These are phyloP conservation scores for Trypanosoma conorhini DNA, from an alignment of 208 protist species.

Conservation along the genomic window DNA sequence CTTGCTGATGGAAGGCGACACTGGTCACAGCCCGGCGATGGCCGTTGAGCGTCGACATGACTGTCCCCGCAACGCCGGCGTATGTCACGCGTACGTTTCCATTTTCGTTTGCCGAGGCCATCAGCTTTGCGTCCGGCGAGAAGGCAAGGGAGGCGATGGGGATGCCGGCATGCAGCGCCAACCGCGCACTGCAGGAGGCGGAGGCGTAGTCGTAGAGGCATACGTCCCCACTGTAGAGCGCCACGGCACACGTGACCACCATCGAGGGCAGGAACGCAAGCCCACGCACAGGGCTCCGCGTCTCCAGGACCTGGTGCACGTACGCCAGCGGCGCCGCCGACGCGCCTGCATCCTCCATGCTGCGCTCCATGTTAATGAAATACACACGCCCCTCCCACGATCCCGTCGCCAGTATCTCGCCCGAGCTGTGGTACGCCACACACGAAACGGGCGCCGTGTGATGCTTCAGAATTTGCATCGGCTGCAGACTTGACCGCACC, in stretches of 20 bases:
- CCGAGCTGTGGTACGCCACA: constrained; percentile 61
- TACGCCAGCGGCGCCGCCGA: not conserved
- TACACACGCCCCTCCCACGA: constrained; percentile 68
- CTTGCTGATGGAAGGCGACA: constrained; percentile 37
- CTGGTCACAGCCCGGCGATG: constrained; percentile 62
- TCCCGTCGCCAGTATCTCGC: constrained; percentile 72
- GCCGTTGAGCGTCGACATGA: constrained; percentile 57
- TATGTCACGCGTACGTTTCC: constrained; percentile 66
- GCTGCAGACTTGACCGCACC: constrained; percentile 19
- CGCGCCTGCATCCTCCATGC: not conserved
- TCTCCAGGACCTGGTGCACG: constrained; percentile 8
- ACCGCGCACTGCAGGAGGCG: constrained; percentile 32
- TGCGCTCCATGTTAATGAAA: constrained; percentile 45
- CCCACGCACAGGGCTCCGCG: constrained; percentile 42
- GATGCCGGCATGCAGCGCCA: constrained; percentile 51
- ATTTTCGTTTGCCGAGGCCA: constrained; percentile 72
- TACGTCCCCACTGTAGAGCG: constrained; percentile 57
- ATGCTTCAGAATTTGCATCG: constrained; percentile 60
- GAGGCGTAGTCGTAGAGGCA: constrained; percentile 67
- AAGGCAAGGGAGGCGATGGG: constrained; percentile 58
- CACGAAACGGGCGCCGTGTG: constrained; percentile 57
- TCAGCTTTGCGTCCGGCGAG: constrained; percentile 66
- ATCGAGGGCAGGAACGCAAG: constrained; percentile 63
- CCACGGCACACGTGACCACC: constrained; percentile 77
- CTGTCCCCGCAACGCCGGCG: constrained; percentile 58